Base-by-base conservation (phyloP, 2,329 filamentous ascomycete genomes). In the Beauveria brongniartii region DNA sequence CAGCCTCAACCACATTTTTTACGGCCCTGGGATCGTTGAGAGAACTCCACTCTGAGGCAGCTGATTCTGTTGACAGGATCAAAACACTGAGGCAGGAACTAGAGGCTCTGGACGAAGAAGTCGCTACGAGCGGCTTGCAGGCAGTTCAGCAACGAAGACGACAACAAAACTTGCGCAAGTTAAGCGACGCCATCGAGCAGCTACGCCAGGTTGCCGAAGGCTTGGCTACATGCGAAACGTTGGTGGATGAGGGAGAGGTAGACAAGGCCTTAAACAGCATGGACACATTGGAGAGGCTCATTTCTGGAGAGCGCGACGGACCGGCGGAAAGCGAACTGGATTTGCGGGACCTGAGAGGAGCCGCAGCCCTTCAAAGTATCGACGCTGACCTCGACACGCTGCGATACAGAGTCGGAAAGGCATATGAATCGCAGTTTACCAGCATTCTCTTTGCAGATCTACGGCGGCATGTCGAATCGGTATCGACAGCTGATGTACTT, bases 1-100 rank as follows among this genome's bases (percentile, higher is more conserved):
- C 90, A 0, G 94, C 94, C 1, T 97, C 94, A 0, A 92, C 91
- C 0, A 96, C 93, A 0, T 99, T 99, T 73, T 99, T 99, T 69
- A 92, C 92, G 0, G 94, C 94, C 0, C 78, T 99, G 1, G 93
- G 94, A 0, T 96, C 92, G 0, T 78, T 99, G 40, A 89, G 91
- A 65, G 91, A 97, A 70, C 78, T 99, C 12, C 93, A 99, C 71
- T 88, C 88, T 0, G 94, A 99, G 73, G 92, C 94, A 7, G 89
- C 92, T 12, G 90, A 95, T 61, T 97, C 93, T 2, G 92, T 99
- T 2, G 81, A 88, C 9, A 86, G 90, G 63, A 99, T 99, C 62
- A 91, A 92, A 69, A 80, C 82, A 0, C 72, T 99, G 46, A 82
- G 94, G 62, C 84, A 86, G 67, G 93, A 97, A 69, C 77, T 99